Evolutionary conservation across 768 basidiomycete genomes (phyloP).

Genomic region (Mycena capillaripes): DNA sequence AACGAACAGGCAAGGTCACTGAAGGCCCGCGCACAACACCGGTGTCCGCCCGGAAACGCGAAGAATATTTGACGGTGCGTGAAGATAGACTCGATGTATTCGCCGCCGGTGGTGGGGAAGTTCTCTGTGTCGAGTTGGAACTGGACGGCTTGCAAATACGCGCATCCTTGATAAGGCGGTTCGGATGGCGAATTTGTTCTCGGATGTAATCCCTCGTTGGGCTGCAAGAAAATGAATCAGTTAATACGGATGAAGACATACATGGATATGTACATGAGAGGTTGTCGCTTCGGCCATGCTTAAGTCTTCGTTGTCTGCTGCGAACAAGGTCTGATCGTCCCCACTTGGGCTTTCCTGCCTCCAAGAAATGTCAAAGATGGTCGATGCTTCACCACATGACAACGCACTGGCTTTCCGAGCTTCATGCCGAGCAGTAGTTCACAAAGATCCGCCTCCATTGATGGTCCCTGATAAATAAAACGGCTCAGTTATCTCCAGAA

Average conservation of each 20-base stretch:
- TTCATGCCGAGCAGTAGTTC: constrained; percentile 66
- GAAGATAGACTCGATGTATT: constrained; percentile 84
- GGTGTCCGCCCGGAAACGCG: constrained; percentile 74
- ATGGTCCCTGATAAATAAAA: constrained; percentile 17
- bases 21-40: constrained; percentile 73
- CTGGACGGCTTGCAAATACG: constrained; percentile 72
- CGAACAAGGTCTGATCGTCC: constrained; percentile 30
- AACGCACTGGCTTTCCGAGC: constrained; percentile 54
- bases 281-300: constrained; percentile 61
- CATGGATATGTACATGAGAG: constrained; percentile 52
- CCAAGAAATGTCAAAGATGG: constrained; percentile 47
- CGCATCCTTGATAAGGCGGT: constrained; percentile 64
- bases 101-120: constrained; percentile 74
- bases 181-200: constrained; percentile 57
- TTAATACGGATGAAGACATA: neutral
- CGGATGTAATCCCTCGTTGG: constrained; percentile 60
- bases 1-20: constrained; percentile 75
- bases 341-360: constrained; percentile 58
- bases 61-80: constrained; percentile 79
- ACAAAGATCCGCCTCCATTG: constrained; percentile 65
- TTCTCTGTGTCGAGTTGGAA: constrained; percentile 68
- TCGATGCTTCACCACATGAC: neutral
- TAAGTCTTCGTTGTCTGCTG: constrained; percentile 54
- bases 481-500: neutral
- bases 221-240: constrained; percentile 44